Percentiles rank a stretch among this genome's conserved stretches.
Evolutionary conservation across 208 protist species (phyloP).

Genomic region (Wallacemonas sp.): DNA sequence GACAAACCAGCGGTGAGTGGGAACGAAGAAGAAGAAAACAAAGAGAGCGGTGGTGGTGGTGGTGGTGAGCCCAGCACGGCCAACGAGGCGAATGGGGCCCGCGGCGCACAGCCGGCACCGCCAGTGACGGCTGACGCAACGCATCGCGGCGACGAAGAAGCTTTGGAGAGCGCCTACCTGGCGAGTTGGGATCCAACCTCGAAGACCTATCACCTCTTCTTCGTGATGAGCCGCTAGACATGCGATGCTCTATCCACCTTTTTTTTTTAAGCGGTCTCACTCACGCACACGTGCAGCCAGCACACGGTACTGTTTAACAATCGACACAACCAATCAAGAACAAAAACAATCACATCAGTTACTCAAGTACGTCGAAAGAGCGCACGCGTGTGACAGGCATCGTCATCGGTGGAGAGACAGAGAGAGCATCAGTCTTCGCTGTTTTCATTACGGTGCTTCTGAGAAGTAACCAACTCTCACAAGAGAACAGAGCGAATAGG

Average conservation of each 20-base stretch:
- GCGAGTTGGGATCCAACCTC: conserved; percentile 67
- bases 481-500: too few relatives aligned
- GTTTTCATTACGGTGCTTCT: too few relatives aligned
- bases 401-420: too few relatives aligned
- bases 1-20: too few relatives aligned
- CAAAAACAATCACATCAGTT: too few relatives aligned
- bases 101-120: too few relatives aligned
- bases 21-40: background rate
- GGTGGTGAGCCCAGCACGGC: conserved; percentile 12
- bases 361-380: too few relatives aligned
- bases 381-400: too few relatives aligned
- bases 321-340: background rate
- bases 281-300: background rate
- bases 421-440: too few relatives aligned
- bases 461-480: too few relatives aligned
- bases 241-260: background rate
- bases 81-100: too few relatives aligned
- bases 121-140: background rate
- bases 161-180: conserved; percentile 30
- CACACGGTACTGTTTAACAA: background rate
- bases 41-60: conserved; percentile 15
- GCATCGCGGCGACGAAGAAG: conserved; percentile 7
- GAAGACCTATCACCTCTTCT: conserved; percentile 74
- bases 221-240: conserved; percentile 58
- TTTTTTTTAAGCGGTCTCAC: too few relatives aligned